Conservation (phyloP, 371 early-diverging fungal species). For the Rhizopus delemar region DNA sequence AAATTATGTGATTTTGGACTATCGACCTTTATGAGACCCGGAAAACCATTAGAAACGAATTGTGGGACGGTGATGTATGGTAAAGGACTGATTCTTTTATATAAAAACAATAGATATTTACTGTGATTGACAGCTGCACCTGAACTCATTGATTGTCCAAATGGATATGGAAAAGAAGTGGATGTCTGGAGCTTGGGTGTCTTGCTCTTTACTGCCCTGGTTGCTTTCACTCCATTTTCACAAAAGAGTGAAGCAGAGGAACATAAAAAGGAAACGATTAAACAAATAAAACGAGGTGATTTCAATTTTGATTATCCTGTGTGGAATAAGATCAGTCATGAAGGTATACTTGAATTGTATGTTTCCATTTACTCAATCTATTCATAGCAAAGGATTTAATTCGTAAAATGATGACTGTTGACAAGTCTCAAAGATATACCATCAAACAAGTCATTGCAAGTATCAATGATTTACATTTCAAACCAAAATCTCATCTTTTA, state of each 20-base stretch:
- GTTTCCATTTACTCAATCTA: background rate
- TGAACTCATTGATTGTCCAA: conserved; percentile 80
- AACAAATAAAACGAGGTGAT: conserved; percentile 8
- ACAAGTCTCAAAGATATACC: conserved; percentile 8
- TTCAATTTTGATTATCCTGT: conserved; percentile 6
- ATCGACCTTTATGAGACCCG: conserved; percentile 11
- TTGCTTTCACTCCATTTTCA: conserved; percentile 91
- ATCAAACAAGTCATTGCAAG: conserved; percentile 23
- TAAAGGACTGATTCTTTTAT: conserved; percentile 3
- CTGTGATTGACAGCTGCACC: conserved; percentile 59
- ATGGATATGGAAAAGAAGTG: conserved; percentile 92
- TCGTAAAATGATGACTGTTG: conserved; percentile 9
- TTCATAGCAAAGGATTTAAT: conserved; percentile 21
- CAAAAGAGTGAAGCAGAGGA: conserved; percentile 4
- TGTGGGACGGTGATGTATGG: conserved; percentile 28
- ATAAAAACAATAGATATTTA: background rate
- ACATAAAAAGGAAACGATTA: background rate
- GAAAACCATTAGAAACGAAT: conserved; percentile 8
- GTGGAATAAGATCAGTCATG: conserved; percentile 13
- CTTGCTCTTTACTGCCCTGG: conserved; percentile 89
- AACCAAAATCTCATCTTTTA: background rate
- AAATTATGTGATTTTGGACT: conserved; percentile 26
- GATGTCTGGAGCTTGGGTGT: conserved; percentile 99
- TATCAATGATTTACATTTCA: background rate
- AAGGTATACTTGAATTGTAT: conserved; percentile 6